Base-by-base conservation (phyloP, 2,329 filamentous ascomycete genomes). In the Epichloe bromicola region DNA sequence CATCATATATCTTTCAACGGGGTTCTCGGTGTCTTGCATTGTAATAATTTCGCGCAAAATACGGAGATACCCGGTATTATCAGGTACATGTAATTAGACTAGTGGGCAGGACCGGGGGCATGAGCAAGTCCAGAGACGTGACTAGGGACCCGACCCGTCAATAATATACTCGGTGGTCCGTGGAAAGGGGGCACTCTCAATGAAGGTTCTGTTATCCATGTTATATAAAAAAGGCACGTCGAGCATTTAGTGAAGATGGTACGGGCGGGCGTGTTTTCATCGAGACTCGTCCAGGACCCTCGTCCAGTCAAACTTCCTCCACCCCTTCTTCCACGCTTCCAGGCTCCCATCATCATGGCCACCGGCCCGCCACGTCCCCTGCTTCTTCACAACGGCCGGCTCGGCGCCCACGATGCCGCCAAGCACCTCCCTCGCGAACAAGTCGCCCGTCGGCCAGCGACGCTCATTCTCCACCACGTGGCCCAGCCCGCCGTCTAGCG, bases 271-370 rank as follows among this genome's bases (percentile, higher is more conserved):
- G 19, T 19, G 19, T 19, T 19, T 19, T 30, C 26, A 10, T 30
- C 26, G 1, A 30, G 17, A 23, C 17, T 76, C 72, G 1, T 70
- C 65, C 38, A 84, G 60, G 41, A 83, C 72, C 54, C 79, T 70
- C 1, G 80, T 83, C 78, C 93, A 98, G 72, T 98, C 93, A 71
- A 93, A 96, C 69, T 89, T 89, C 58, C 79, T 80, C 93, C 93
- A 98, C 44, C 79, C 75, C 71, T 84, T 91, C 71, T 79, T 84
- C 62, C 94, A 98, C 2, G 72, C 79, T 3, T 91, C 88, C 1
- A 86, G 73, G 58, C 91, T 75, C 37, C 76, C 75, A 58, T 85
- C 85, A 3, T 76, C 78, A 64, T 79, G 1, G 23, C 7, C 26
- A 8, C 7, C 23, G 0, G 26, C 26, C 26, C 74, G 75, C 93